Conservation (phyloP, 306 rosid genomes). For the Carpinus fangiana region DNA sequence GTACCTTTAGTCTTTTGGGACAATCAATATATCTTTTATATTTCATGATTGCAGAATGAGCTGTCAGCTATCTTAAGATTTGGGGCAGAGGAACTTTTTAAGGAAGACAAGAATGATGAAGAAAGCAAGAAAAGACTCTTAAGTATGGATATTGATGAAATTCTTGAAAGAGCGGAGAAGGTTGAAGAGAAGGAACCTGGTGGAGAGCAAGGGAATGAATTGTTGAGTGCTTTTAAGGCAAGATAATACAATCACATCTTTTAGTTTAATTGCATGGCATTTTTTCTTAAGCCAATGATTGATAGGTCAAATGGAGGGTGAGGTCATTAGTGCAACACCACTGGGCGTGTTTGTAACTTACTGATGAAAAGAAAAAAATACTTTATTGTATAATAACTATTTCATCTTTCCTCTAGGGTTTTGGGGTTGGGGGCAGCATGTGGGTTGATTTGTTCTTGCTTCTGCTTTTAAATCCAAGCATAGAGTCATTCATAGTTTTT, state of each 20-base stretch:
- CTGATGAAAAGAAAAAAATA: not conserved
- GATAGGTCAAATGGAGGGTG: not conserved
- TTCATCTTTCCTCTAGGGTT: not conserved
- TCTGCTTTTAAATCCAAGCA: not conserved
- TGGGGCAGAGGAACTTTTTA: slow-evolving; percentile 98
- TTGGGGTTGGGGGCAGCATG: not conserved
- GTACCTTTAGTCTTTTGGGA: not conserved
- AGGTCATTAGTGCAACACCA: not conserved
- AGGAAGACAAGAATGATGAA: slow-evolving; percentile 94
- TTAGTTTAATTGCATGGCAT: not conserved
- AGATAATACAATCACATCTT: slow-evolving; percentile 29
- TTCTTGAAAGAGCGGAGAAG: slow-evolving; percentile 99
- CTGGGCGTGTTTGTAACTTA: not conserved
- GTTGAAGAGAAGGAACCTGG: slow-evolving; percentile 86
- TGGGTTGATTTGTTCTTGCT: not conserved
- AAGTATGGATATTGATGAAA: slow-evolving; percentile 96
- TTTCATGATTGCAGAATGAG: slow-evolving; percentile 71
- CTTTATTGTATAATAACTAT: not conserved
- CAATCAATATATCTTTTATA: not conserved
- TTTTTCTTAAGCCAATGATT: not conserved
- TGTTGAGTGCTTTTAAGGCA: slow-evolving; percentile 97
- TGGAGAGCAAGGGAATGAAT: slow-evolving; percentile 73
- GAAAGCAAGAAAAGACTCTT: slow-evolving; percentile 91
- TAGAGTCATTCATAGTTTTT: not conserved
- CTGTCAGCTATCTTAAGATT: slow-evolving; percentile 93